Conservation (phyloP, 225 moss, liverwort and hornwort species). For the Polytrichum commune region DNA sequence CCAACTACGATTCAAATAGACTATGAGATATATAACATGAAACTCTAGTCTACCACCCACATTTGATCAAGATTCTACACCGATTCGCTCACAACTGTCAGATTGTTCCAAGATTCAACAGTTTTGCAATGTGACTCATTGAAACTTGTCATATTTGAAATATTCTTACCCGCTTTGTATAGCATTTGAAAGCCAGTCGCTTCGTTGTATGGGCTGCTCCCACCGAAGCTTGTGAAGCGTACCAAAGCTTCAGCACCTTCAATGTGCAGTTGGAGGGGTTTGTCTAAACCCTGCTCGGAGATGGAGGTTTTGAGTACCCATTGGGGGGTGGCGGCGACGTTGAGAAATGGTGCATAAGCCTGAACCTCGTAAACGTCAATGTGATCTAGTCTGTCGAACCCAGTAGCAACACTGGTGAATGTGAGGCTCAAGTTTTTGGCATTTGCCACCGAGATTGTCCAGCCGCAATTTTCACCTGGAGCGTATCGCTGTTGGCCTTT, state of each 20-base stretch:
- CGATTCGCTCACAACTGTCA: too few species aligned
- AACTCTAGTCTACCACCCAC: too few species aligned
- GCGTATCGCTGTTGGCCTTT: constrained; percentile 1
- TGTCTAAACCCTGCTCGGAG: neutral
- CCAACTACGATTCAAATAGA: too few species aligned
- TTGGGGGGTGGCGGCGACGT: neutral
- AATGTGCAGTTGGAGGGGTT: neutral
- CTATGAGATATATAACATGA: too few species aligned
- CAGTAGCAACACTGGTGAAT: neutral
- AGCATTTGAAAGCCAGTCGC: neutral
- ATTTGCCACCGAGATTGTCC: neutral
- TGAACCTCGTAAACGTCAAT: neutral
- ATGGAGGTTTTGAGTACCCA: neutral
- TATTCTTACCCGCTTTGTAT: neutral
- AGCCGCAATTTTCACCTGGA: neutral
- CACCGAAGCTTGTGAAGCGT: neutral
- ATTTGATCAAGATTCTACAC: too few species aligned
- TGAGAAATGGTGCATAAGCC: neutral
- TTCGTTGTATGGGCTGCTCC: neutral
- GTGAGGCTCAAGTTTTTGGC: neutral
- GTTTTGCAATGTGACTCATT: too few species aligned
- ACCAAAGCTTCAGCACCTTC: neutral
- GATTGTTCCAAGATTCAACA: too few species aligned
- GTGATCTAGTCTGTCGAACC: neutral
- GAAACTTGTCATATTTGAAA: too few species aligned